phyloP scores from a whole-genome alignment of 2,329 filamentous ascomycete genomes.

The Orbilia javanica region DNA sequence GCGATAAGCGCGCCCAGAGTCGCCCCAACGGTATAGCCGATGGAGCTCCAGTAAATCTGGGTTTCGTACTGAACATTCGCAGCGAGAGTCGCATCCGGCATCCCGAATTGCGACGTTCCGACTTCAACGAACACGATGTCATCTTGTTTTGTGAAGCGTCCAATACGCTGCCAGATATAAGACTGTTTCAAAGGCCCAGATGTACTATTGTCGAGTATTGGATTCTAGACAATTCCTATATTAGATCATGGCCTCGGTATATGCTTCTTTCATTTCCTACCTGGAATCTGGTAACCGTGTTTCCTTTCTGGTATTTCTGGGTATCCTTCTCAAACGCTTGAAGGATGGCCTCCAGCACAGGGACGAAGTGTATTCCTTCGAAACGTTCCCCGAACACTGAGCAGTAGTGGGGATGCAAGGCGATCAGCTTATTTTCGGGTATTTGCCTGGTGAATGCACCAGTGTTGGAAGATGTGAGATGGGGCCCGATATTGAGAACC shows the following conservation, averaged over 20 bases:
- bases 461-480: constrained; percentile 55
- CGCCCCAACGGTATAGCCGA: constrained; percentile 73
- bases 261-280: constrained; percentile 31
- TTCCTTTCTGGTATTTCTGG: constrained; percentile 44
- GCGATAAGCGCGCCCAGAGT: constrained; percentile 72
- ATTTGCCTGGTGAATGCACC: constrained; percentile 50
- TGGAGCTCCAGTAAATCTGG: constrained; percentile 72
- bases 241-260: not conserved
- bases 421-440: constrained; percentile 42
- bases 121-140: constrained; percentile 69
- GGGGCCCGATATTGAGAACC: constrained; percentile 51
- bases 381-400: constrained; percentile 60
- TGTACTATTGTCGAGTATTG: constrained; percentile 62
- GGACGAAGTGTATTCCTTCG: constrained; percentile 58
- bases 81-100: constrained; percentile 69
- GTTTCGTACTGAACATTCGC: constrained; percentile 68
- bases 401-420: constrained; percentile 59
- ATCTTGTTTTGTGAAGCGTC: constrained; percentile 61
- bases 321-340: constrained; percentile 60
- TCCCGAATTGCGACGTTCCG: constrained; percentile 72
- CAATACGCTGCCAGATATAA: constrained; percentile 61
- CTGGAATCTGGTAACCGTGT: constrained; percentile 36
- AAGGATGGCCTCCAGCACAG: constrained; percentile 36
- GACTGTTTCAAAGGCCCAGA: constrained; percentile 66
- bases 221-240: constrained; percentile 26